Evolutionary conservation across 1,284 basidiomycete species (phyloP), one percentile per base, ranked within the genome.

Genomic region (Neonothopanus nambi): DNA sequence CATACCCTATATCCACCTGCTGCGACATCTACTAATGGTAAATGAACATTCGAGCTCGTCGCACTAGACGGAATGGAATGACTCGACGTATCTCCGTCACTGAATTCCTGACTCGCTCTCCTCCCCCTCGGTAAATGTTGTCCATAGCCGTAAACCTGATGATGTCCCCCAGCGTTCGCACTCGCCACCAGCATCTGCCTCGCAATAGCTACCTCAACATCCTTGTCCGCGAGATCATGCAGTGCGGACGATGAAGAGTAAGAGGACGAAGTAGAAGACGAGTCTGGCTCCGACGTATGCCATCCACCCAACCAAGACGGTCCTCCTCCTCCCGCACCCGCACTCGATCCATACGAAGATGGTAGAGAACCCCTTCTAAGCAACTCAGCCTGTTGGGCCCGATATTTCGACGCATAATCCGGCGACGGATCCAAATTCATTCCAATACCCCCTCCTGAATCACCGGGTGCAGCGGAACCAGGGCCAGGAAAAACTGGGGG

Each of bases 381-480:
- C 17, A 77, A 56, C 41, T 82, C 79, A 1, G 73, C 67, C 54
- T 55, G 54, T 26, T 82, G 76, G 0, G 71, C 66, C 15, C 80
- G 74, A 62, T 80, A 83, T 52, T 80, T 78, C 3, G 70, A 70
- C 28, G 75, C 60, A 57, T 77, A 70, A 35, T 33, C 30, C 13
- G n/a, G n/a, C n/a, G 30, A 33, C 30, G 30, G 9, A 33, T 33
- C 30, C 30, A 33, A 8, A 33, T 13, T 13, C 30, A 33, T 33
- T 9, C 30, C 30, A 33, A 33, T 3, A 8, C 30, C 30, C 30
- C 9, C 30, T 11, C 30, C 30, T 11, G 30, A 33, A 33, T 33
- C 30, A 33, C 9, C 30, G 13, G 30, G 13, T n/a, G n/a, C n/a
- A n/a, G n/a, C 30, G 30, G 30, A 9, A 33, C 30, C 2, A 13